Percentiles rank a stretch among this genome's conserved stretches.
Conservation (phyloP, 306 rosid species). For the Cyclanthera cordifolia region DNA sequence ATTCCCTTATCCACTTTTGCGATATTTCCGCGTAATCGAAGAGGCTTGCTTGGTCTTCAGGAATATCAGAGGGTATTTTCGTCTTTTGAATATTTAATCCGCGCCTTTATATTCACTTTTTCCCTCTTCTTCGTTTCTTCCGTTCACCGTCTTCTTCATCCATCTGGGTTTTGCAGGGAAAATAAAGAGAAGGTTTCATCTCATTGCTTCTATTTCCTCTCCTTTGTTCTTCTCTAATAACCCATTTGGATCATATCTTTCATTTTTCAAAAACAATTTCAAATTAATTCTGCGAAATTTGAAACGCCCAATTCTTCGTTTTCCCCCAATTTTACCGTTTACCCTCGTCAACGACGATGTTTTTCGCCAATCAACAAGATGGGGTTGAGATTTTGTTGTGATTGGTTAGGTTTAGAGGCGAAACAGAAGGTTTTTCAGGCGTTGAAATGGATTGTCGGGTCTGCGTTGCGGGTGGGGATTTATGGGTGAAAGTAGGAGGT, state of each 20-base stretch:
- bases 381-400: conserved; percentile 4
- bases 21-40: conserved; percentile 16
- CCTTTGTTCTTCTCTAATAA: background rate
- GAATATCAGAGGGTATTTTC: conserved; percentile 11
- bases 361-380: background rate
- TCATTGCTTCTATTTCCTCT: background rate
- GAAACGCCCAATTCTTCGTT: background rate
- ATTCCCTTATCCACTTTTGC: conserved; percentile 21
- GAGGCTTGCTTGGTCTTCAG: conserved; percentile 8
- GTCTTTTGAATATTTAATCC: background rate
- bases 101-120: conserved; percentile 9
- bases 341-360: background rate
- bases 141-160: background rate
- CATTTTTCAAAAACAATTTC: no score
- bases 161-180: background rate
- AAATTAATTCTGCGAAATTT: background rate
- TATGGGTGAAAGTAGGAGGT: conserved; percentile 29
- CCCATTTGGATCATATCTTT: background rate
- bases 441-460: conserved; percentile 49
- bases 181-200: background rate
- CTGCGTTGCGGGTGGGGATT: conserved; percentile 44
- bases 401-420: conserved; percentile 9
- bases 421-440: conserved; percentile 14
- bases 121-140: background rate
- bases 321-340: no score